phyloP scores from a whole-genome alignment of 345 rosid genomes.

The Syzygium aqueum region DNA sequence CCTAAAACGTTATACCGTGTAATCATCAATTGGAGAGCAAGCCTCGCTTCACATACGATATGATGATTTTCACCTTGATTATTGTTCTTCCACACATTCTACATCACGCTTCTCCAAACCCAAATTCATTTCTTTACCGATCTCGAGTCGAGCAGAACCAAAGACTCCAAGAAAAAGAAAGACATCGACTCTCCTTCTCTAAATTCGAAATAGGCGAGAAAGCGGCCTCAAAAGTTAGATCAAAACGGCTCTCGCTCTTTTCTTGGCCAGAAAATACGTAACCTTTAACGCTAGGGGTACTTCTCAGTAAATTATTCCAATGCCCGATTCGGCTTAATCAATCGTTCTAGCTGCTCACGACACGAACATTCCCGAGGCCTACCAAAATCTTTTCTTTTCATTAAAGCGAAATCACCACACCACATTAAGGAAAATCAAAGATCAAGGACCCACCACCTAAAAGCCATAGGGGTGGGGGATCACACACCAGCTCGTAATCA shows the following conservation, averaged over 20 bases:
- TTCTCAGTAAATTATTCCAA: background rate
- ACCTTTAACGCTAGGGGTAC: background rate
- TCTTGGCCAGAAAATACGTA: background rate
- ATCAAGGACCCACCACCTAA: background rate
- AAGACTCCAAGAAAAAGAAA: background rate
- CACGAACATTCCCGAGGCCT: background rate
- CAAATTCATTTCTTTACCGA: background rate
- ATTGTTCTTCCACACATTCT: background rate
- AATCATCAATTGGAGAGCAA: background rate
- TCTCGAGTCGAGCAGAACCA: background rate
- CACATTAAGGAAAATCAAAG: background rate
- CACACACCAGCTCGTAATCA: background rate
- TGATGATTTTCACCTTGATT: background rate
- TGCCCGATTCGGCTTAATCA: background rate
- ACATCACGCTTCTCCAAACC: background rate
- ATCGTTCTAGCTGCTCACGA: background rate
- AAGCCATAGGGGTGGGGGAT: background rate
- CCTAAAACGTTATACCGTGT: background rate
- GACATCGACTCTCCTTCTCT: background rate
- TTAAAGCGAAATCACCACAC: background rate
- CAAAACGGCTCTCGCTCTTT: background rate
- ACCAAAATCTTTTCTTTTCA: background rate
- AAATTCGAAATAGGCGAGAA: background rate
- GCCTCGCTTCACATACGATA: background rate
- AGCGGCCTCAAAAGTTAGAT: background rate